Percentiles rank a stretch among this genome's conserved stretches.
Evolutionary conservation across 192 early-diverging fungal genomes (phyloP).

Genomic region (Backusella circina): DNA sequence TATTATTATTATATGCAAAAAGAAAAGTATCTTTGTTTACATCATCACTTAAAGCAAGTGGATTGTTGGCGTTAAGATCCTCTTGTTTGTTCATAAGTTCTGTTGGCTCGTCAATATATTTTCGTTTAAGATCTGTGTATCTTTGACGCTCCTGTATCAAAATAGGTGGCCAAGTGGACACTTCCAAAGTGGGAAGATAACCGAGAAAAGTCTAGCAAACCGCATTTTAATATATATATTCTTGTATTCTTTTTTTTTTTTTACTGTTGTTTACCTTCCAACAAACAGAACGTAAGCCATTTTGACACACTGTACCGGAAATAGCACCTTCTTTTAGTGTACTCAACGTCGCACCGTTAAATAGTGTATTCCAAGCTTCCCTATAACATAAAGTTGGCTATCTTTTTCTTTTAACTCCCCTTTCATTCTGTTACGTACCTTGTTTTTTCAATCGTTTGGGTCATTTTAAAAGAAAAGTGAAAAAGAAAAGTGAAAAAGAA

Average conservation of each 20-base stretch:
- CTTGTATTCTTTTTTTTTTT: not conserved
- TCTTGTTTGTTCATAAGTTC: constrained; percentile 39
- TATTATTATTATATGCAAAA: not conserved
- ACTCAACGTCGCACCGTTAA: constrained; percentile 43
- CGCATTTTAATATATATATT: not conserved
- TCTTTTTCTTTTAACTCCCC: not conserved
- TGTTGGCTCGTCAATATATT: constrained; percentile 64
- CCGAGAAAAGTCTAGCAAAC: constrained; percentile 43
- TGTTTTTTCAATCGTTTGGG: not conserved
- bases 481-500: not conserved
- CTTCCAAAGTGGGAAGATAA: constrained; percentile 48
- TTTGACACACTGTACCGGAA: constrained; percentile 42
- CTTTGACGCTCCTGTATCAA: constrained; percentile 61
- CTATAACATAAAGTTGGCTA: not conserved
- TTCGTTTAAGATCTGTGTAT: constrained; percentile 62
- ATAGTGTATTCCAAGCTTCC: constrained; percentile 47
- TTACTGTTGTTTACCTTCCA: constrained; percentile 48
- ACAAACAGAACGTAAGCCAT: constrained; percentile 52
- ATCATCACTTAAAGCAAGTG: constrained; percentile 79
- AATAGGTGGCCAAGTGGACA: constrained; percentile 54
- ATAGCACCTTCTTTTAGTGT: constrained; percentile 44
- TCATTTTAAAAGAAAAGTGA: not conserved
- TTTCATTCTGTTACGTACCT: not conserved
- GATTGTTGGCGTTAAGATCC: constrained; percentile 78
- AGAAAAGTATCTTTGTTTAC: constrained; percentile 23